phyloP scores from a whole-genome alignment of 2,329 filamentous ascomycete species.

The Ascochyta pisi region DNA sequence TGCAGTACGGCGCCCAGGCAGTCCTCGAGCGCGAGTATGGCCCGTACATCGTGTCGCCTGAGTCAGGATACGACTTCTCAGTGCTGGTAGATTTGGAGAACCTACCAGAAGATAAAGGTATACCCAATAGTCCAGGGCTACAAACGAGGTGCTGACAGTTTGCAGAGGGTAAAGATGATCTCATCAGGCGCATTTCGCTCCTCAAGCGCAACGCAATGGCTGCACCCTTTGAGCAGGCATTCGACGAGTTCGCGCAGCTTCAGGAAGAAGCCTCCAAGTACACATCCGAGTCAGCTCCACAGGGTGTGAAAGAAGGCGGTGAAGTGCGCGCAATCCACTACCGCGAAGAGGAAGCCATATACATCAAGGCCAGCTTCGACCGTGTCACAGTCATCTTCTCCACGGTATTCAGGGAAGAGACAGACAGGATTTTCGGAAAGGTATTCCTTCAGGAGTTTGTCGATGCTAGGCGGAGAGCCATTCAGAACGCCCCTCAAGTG shows the following conservation, averaged over 20 bases:
- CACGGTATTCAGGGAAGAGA: constrained; percentile 97
- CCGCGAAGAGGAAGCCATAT: constrained; percentile 98
- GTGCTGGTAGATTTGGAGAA: constrained; percentile 87
- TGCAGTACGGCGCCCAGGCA: constrained; percentile 89
- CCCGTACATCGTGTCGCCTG: constrained; percentile 83
- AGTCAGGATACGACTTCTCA: constrained; percentile 95
- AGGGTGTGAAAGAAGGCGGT: constrained; percentile 87
- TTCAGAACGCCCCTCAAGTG: constrained; percentile 98
- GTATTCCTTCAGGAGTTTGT: constrained; percentile 99
- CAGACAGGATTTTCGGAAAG: constrained; percentile 95
- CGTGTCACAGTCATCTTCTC: constrained; percentile 99
- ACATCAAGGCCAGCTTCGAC: constrained; percentile 96
- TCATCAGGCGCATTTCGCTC: constrained; percentile 85
- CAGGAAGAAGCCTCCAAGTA: constrained; percentile 90
- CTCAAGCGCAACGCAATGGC: constrained; percentile 99
- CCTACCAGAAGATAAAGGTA: constrained; percentile 80
- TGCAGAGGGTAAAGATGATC: constrained; percentile 80
- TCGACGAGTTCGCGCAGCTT: constrained; percentile 86
- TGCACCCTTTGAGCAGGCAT: constrained; percentile 95
- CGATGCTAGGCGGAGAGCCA: constrained; percentile 89
- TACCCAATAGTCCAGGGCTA: background rate
- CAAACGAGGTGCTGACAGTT: constrained; percentile 26
- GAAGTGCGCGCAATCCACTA: constrained; percentile 97
- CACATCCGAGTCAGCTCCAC: constrained; percentile 90
- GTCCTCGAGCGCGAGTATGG: constrained; percentile 96